Evolutionary conservation across 2,329 filamentous ascomycete species (phyloP).

Genomic region (Dothideomycetes sp.): DNA sequence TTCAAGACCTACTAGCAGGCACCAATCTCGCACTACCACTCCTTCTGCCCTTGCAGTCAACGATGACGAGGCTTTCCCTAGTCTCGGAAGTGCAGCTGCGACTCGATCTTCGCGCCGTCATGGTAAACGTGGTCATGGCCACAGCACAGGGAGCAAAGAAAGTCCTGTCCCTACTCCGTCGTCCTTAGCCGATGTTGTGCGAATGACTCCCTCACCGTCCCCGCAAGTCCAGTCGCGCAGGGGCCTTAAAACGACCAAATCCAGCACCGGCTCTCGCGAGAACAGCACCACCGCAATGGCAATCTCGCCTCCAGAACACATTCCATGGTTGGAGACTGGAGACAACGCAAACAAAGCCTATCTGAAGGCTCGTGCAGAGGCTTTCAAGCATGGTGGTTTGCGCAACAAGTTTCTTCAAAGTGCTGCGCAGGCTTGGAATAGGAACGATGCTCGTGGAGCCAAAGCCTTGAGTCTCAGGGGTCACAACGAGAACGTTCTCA

Average conservation of each 20-base stretch:
- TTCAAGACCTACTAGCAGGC: slow-evolving; percentile 77
- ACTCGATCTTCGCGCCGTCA: slow-evolving; percentile 79
- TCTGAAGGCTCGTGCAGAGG: slow-evolving; percentile 87
- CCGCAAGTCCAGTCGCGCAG: slow-evolving; percentile 42
- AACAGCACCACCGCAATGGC: slow-evolving; percentile 73
- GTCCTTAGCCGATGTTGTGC: slow-evolving; percentile 87
- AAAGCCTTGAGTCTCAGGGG: slow-evolving; percentile 90
- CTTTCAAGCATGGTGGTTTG: slow-evolving; percentile 92
- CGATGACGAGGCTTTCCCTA: slow-evolving; percentile 91
- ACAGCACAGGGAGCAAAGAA: slow-evolving; percentile 55
- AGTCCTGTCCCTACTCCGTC: slow-evolving; percentile 54
- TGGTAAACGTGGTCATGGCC: slow-evolving; percentile 75
- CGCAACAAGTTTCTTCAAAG: slow-evolving; percentile 96
- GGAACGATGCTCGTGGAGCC: slow-evolving; percentile 90
- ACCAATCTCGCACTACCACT: slow-evolving; percentile 55
- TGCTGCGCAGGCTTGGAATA: slow-evolving; percentile 96
- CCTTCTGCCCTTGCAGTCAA: slow-evolving; percentile 67
- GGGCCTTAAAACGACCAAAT: slow-evolving; percentile 56
- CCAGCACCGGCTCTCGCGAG: slow-evolving; percentile 57
- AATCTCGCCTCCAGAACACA: slow-evolving; percentile 80
- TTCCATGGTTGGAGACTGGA: slow-evolving; percentile 94
- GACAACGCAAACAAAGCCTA: slow-evolving; percentile 87
- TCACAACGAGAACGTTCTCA: slow-evolving; percentile 92
- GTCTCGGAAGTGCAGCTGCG: slow-evolving; percentile 64
- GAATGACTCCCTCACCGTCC: slow-evolving; percentile 54